Percentiles rank a stretch among this genome's conserved stretches.
These are phyloP conservation scores for Cryptosporidium viatorum DNA, from an alignment of 169 alveolate genomes.

Conservation along the genomic window DNA sequence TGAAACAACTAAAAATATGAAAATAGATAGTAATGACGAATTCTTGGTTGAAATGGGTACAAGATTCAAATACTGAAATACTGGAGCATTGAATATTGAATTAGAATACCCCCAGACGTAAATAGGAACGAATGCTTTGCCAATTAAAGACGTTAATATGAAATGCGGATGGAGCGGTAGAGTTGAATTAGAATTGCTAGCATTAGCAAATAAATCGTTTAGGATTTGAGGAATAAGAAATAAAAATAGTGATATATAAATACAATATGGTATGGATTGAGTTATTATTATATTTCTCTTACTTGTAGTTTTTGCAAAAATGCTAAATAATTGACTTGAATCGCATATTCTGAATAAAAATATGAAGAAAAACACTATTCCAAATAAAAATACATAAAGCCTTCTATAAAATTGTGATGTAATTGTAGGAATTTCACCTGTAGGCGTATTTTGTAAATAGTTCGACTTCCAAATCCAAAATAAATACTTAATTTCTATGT, in stretches of 20 bases:
- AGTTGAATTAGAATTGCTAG: background rate
- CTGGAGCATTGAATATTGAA: conserved; percentile 53
- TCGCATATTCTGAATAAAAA: conserved; percentile 17
- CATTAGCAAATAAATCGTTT: background rate
- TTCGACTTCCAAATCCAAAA: conserved; percentile 58
- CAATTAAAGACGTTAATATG: conserved; percentile 47
- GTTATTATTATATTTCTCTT: background rate
- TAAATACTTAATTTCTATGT: conserved; percentile 28
- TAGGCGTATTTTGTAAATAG: conserved; percentile 14
- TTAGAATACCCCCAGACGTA: conserved; percentile 69
- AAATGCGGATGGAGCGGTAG: conserved; percentile 70
- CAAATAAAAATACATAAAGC: conserved; percentile 46
- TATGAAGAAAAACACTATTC: conserved; percentile 1
- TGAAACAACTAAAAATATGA: background rate
- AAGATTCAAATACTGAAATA: background rate
- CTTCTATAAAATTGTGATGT: conserved; percentile 37
- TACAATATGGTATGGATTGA: conserved; percentile 43
- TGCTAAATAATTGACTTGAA: background rate
- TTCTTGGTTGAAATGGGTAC: conserved; percentile 26
- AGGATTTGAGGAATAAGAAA: conserved; percentile 56
- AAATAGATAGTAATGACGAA: conserved; percentile 2
- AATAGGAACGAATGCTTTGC: conserved; percentile 67
- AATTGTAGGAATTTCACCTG: conserved; percentile 5
- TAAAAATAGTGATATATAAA: conserved; percentile 35
- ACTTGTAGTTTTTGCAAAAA: background rate